These are phyloP conservation scores for Phytophthora vignae DNA, from an alignment of 352 stramenopile genomes.

Conservation along the genomic window DNA sequence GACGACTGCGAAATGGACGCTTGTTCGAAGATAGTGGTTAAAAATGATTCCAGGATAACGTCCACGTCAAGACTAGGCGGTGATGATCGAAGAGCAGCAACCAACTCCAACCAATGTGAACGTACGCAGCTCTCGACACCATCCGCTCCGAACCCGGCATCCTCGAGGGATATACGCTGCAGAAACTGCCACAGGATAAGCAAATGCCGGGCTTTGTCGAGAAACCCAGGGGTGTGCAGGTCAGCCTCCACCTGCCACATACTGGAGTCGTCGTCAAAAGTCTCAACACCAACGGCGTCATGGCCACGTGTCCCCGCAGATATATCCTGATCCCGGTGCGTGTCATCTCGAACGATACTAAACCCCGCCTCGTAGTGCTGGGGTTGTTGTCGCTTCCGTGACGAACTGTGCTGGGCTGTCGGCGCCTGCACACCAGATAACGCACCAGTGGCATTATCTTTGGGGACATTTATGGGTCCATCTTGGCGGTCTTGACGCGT, in stretches of 20 bases:
- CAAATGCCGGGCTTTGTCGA: slow-evolving; percentile 22
- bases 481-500: neutral
- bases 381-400: neutral
- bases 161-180: neutral
- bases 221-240: neutral
- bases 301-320: neutral
- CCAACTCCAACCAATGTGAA: slow-evolving; percentile 13
- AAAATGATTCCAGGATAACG: neutral
- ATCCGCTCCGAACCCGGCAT: neutral
- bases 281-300: neutral
- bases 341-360: neutral
- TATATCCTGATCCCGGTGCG: neutral
- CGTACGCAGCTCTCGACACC: neutral
- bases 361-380: neutral
- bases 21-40: neutral
- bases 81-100: neutral
- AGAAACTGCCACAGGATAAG: slow-evolving; percentile 29
- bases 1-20: neutral
- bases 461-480: neutral
- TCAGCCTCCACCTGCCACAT: slow-evolving; percentile 13
- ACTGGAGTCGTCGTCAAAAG: neutral
- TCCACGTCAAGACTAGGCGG: neutral
- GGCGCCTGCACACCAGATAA: neutral
- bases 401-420: neutral
- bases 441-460: neutral